Conservation (phyloP, 441 rosid species). For the Syzygium malaccense region DNA sequence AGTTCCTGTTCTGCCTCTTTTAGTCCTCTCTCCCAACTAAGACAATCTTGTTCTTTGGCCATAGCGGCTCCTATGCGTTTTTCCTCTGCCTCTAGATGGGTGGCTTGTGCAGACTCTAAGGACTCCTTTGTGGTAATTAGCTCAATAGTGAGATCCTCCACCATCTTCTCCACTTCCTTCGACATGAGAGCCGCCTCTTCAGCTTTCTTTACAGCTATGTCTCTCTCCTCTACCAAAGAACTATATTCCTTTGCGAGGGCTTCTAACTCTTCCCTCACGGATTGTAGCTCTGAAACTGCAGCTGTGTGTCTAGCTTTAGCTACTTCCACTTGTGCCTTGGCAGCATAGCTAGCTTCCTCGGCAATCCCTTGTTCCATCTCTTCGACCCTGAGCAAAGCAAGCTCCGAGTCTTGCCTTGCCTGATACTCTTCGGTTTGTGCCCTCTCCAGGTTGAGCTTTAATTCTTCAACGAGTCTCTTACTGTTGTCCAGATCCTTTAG, state of each 20-base stretch:
- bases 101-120: conserved; percentile 81
- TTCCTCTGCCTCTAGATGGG: conserved; percentile 91
- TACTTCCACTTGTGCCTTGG: conserved; percentile 87
- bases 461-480: conserved; percentile 78
- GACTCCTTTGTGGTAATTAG: conserved; percentile 77
- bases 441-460: conserved; percentile 75
- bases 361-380: conserved; percentile 91
- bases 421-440: conserved; percentile 90
- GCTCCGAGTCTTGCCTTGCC: conserved; percentile 89
- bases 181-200: conserved; percentile 62
- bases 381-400: conserved; percentile 77
- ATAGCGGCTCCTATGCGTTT: conserved; percentile 80
- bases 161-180: conserved; percentile 75
- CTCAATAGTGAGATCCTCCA: conserved; percentile 84
- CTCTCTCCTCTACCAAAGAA: conserved; percentile 49
- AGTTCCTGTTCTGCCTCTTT: conserved; percentile 84
- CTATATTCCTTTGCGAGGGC: conserved; percentile 45
- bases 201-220: conserved; percentile 54
- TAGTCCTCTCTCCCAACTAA: conserved; percentile 79
- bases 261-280: conserved; percentile 64
- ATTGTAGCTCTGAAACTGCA: conserved; percentile 54
- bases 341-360: conserved; percentile 86
- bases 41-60: conserved; percentile 82
- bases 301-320: conserved; percentile 73
- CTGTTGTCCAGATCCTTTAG: conserved; percentile 68